Evolutionary conservation across 2,329 filamentous ascomycete species (phyloP).

Genomic region (Hypomyces rosellus): DNA sequence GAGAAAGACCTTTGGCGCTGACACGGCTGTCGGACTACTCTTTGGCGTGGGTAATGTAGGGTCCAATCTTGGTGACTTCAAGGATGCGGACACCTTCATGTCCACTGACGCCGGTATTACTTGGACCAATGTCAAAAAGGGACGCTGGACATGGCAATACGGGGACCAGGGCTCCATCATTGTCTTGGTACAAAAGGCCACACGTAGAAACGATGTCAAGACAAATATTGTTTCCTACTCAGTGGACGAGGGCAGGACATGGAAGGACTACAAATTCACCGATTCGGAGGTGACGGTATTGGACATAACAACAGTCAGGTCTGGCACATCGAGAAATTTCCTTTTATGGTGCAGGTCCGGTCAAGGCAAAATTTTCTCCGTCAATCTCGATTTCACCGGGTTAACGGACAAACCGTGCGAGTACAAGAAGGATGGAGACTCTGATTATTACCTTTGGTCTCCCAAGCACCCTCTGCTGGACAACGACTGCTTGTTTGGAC

Average conservation of each 20-base stretch:
- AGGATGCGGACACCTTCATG: slow-evolving; percentile 83
- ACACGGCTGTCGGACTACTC: slow-evolving; percentile 83
- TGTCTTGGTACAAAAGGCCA: slow-evolving; percentile 71
- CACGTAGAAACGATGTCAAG: slow-evolving; percentile 59
- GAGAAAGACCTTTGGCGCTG: slow-evolving; percentile 79
- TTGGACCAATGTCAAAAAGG: slow-evolving; percentile 83
- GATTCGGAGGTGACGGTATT: slow-evolving; percentile 64
- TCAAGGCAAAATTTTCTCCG: slow-evolving; percentile 56
- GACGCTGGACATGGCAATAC: slow-evolving; percentile 86
- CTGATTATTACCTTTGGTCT: slow-evolving; percentile 81
- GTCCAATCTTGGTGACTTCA: slow-evolving; percentile 53
- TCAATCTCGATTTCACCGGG: slow-evolving; percentile 86
- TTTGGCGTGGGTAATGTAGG: slow-evolving; percentile 91
- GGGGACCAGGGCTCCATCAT: slow-evolving; percentile 93
- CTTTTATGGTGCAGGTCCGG: slow-evolving; percentile 70
- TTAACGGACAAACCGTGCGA: slow-evolving; percentile 69
- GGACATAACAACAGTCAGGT: slow-evolving; percentile 82
- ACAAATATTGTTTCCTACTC: slow-evolving; percentile 69
- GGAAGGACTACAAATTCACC: slow-evolving; percentile 69
- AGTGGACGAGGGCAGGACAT: slow-evolving; percentile 72
- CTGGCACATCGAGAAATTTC: slow-evolving; percentile 86
- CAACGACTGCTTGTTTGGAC: slow-evolving; percentile 85
- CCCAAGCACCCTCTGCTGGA: slow-evolving; percentile 75
- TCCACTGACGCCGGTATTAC: slow-evolving; percentile 83
- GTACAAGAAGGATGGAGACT: slow-evolving; percentile 53